Evolutionary conservation across 225 moss, liverwort and hornwort species (phyloP).

Genomic region (Straminergon stramineum): DNA sequence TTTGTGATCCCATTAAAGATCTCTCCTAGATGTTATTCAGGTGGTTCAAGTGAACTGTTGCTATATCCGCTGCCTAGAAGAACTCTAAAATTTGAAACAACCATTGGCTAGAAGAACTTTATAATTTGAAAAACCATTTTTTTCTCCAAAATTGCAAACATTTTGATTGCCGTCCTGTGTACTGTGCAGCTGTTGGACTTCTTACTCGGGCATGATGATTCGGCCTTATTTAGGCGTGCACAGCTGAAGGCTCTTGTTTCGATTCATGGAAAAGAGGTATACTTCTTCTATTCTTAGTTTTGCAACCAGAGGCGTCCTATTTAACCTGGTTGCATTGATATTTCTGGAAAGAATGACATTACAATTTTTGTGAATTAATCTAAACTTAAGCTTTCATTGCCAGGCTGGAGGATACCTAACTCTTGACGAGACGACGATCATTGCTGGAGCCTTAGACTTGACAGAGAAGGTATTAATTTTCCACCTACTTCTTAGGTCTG

Average conservation of each 20-base stretch:
- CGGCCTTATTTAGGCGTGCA: conserved; percentile 89
- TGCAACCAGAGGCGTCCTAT: not conserved
- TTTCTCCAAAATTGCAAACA: not conserved
- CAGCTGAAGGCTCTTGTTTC: conserved; percentile 98
- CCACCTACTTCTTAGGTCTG: not conserved
- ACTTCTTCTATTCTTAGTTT: not conserved
- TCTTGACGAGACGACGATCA: conserved; percentile 55
- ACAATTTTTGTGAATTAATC: not conserved
- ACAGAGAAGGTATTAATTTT: conserved; percentile 34
- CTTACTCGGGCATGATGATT: conserved; percentile 84
- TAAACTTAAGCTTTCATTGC: not conserved
- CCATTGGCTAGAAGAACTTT: not conserved
- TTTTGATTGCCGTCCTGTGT: not conserved
- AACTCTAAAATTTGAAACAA: not conserved
- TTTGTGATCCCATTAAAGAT: not conserved
- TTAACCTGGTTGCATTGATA: not conserved
- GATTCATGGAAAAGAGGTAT: conserved; percentile 86
- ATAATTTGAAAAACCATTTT: not conserved
- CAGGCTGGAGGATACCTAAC: conserved; percentile 60
- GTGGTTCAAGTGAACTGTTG: not conserved
- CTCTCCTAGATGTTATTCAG: not conserved
- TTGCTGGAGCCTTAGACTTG: conserved; percentile 55
- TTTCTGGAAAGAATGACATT: not conserved
- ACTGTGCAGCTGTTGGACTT: conserved; percentile 63
- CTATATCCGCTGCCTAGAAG: not conserved